phyloP scores from a whole-genome alignment of 1,284 basidiomycete genomes.

The Sporisorium iseilematis-ciliati region DNA sequence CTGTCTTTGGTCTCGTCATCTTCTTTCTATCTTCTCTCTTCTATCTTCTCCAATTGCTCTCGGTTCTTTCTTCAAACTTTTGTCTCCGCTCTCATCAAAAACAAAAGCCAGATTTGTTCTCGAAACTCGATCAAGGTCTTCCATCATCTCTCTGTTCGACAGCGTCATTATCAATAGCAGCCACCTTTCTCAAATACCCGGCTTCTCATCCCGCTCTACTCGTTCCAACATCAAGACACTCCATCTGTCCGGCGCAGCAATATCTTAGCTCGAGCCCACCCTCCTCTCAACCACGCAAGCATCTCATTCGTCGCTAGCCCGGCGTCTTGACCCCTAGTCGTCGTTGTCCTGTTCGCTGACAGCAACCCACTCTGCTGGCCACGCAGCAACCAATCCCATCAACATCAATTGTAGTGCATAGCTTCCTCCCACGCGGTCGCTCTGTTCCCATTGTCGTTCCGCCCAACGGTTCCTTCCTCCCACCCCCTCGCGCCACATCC shows the following conservation, averaged over 20 bases:
- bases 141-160: background rate
- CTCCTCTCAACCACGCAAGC: constrained; percentile 4
- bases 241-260: background rate
- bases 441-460: background rate
- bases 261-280: background rate
- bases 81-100: background rate
- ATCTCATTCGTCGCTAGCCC: constrained; percentile 1
- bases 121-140: background rate
- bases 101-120: background rate
- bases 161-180: background rate
- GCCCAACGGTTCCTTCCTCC: background rate
- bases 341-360: background rate
- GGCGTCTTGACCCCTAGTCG: background rate
- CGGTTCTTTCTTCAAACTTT: background rate
- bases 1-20: constrained; percentile 1
- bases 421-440: constrained; percentile 8
- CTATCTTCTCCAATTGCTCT: background rate
- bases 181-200: background rate
- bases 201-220: constrained; percentile 3
- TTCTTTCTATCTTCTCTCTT: constrained; percentile 1
- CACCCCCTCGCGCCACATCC: background rate
- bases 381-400: background rate
- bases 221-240: background rate
- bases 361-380: background rate
- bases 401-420: background rate